Base-by-base conservation (phyloP, 1,284 basidiomycete species). In the Boletus sp. region DNA sequence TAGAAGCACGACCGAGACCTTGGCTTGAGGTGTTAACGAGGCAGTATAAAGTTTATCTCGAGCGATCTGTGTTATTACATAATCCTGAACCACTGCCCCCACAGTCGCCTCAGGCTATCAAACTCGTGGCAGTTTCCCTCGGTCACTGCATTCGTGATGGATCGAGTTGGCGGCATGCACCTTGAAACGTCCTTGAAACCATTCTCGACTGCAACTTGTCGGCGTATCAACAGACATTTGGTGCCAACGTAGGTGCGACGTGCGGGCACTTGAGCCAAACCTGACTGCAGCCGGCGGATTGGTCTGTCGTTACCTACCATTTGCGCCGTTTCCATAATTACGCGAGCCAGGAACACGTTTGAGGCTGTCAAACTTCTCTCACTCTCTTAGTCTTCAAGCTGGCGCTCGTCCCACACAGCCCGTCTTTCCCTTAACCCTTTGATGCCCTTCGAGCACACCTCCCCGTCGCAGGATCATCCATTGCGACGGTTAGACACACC, bases 361-460 rank as follows among this genome's bases (percentile, higher is more conserved):
- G 49, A 7, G 33, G 30, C 44, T 23, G 43, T 35, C 52, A 61
- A 62, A 43, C 51, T 57, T 60, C 58, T 57, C 61, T 53, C 43
- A 55, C 61, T 53, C 43, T 49, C 33, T 11, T 52, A 30, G 49
- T 58, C 28, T 54, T 47, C 61, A 56, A 47, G 54, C 55, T 64
- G 61, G 66, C 63, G 51, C 33, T 28, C 8, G 61, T 62, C 58
- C 52, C 71, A 57, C 65, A 64, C 66, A 30, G n/a, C 30, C n/a
- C 25, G 30, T 52, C 49, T 27, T 43, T 51, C 47, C 48, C 46
- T 49, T 52, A n/a, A 23, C 33, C 52, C 30, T 44, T 64, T 57
- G 58, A 72, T 75, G 73, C 64, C 69, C 48, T 25, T 55, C 58
- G 67, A 75, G 51, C n/a, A 50, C 46, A 43, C 46, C 23, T 62